Conservation (phyloP, 768 basidiomycete genomes). For the Lentinula edodes region DNA sequence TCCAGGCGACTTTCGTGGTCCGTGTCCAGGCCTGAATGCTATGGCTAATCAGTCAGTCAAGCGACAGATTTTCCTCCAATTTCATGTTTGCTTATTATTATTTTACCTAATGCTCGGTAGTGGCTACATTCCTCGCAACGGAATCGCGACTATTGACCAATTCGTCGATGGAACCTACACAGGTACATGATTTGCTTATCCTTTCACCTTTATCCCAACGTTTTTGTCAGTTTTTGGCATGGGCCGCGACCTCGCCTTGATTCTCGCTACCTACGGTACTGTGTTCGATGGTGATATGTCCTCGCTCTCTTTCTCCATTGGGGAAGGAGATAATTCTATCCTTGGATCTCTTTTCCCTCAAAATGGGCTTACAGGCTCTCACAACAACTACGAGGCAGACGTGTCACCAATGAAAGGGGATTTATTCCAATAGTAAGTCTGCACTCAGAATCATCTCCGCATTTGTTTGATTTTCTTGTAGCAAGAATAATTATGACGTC, state of each 20-base stretch:
- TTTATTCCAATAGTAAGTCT: neutral
- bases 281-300: neutral
- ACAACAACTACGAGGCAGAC: conserved; percentile 10
- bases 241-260: neutral
- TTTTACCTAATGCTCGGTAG: neutral
- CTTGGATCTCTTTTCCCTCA: neutral
- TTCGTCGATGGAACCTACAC: neutral
- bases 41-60: conserved; percentile 20
- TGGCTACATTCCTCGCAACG: neutral
- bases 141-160: neutral
- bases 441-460: neutral
- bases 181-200: neutral
- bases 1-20: conserved; percentile 6
- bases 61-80: neutral
- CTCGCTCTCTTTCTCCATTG: neutral
- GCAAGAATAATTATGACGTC: neutral
- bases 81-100: neutral
- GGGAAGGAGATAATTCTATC: neutral
- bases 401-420: neutral
- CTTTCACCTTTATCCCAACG: neutral
- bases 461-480: neutral
- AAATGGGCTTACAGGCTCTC: conserved; percentile 1
- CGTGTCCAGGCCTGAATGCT: conserved; percentile 23
- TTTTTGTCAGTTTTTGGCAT: neutral
- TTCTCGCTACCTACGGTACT: neutral